A percentile compares a stretch with the other conserved stretches of the same genome.
Evolutionary conservation across 192 early-diverging fungal genomes (phyloP).

Genomic region (Rhizophagus sp.): DNA sequence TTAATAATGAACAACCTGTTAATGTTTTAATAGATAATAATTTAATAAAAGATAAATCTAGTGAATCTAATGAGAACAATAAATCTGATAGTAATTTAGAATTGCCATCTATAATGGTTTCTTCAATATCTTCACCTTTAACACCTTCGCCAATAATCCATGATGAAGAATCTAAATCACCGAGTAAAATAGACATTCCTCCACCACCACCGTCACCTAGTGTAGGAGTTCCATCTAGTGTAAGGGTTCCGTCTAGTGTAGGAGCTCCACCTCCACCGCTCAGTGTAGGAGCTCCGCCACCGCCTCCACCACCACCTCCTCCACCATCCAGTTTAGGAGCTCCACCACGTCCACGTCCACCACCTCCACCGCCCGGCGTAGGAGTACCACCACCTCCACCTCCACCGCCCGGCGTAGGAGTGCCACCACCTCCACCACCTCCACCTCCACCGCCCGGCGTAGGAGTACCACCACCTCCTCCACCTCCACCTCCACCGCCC

Average conservation of each 20-base stretch:
- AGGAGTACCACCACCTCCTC: not conserved
- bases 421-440: too few species aligned
- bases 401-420: not conserved
- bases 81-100: not conserved
- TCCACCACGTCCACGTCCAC: too few species aligned
- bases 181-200: conserved; percentile 19
- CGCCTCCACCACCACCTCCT: conserved; percentile 17
- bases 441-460: too few species aligned
- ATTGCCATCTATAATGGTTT: not conserved
- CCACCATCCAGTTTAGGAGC: not conserved
- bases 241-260: too few species aligned
- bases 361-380: not conserved
- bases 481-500: not conserved
- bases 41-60: too few species aligned
- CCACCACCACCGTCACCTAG: not conserved
- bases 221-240: not conserved
- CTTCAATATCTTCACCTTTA: conserved; percentile 25
- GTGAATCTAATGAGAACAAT: too few species aligned
- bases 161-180: too few species aligned
- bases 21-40: not conserved
- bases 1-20: not conserved
- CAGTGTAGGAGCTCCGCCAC: not conserved
- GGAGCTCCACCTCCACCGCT: too few species aligned
- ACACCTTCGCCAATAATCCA: conserved; percentile 20
- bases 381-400: too few species aligned